Evolutionary conservation across 1,284 basidiomycete genomes (phyloP).

Genomic region (Tylopilus orsonianus): DNA sequence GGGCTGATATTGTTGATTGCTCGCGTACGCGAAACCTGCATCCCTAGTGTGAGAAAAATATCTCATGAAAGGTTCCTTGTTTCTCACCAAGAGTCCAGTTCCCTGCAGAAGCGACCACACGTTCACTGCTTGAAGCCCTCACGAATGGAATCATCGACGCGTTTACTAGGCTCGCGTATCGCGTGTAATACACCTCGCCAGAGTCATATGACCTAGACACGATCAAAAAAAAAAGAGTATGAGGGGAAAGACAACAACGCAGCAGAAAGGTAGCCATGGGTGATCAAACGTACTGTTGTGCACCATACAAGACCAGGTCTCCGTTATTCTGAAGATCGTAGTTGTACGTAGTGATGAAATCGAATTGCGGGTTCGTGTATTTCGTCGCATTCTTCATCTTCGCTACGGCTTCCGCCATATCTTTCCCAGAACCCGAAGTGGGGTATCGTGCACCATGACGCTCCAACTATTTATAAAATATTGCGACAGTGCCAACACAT

Average conservation of each 20-base stretch:
- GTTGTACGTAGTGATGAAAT: slow-evolving; percentile 59
- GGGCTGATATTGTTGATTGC: slow-evolving; percentile 40
- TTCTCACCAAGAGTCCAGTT: slow-evolving; percentile 68
- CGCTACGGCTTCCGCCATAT: slow-evolving; percentile 48
- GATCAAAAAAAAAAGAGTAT: neutral
- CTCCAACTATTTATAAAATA: slow-evolving; percentile 66
- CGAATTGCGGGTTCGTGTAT: slow-evolving; percentile 47
- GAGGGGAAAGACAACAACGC: neutral
- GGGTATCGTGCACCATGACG: slow-evolving; percentile 83
- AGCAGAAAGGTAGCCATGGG: too few species aligned
- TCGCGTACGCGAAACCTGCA: slow-evolving; percentile 53
- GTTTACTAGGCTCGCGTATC: slow-evolving; percentile 51
- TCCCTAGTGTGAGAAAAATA: neutral
- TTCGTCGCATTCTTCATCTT: slow-evolving; percentile 48
- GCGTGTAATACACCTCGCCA: slow-evolving; percentile 46
- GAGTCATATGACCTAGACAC: slow-evolving; percentile 47
- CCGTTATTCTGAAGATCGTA: slow-evolving; percentile 58
- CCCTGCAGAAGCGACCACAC: slow-evolving; percentile 65
- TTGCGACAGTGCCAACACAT: neutral
- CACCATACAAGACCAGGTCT: slow-evolving; percentile 69
- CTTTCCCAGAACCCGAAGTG: slow-evolving; percentile 45
- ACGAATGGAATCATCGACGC: slow-evolving; percentile 57
- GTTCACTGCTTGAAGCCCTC: slow-evolving; percentile 53
- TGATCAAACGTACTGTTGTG: slow-evolving; percentile 54
- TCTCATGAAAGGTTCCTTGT: too few species aligned